Percentiles rank a stretch among this genome's conserved stretches.
phyloP scores from a whole-genome alignment of 139 green algal genomes.

The Chlamydomonas urium region DNA sequence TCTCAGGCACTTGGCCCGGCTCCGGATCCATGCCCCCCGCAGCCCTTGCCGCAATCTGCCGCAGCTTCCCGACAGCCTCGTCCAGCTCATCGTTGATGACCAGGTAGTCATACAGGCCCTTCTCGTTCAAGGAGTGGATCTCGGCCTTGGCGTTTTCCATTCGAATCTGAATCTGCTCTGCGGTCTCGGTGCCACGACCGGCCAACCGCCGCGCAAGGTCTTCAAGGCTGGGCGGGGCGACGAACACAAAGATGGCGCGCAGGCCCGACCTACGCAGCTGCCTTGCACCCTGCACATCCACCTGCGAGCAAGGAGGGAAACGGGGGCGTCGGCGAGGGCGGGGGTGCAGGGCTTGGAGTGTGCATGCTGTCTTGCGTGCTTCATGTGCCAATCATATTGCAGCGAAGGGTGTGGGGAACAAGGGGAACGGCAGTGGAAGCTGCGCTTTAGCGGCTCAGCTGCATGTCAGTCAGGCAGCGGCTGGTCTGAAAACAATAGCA shows the following conservation, averaged over 20 bases:
- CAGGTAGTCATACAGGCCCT: constrained; percentile 76
- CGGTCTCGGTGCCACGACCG: constrained; percentile 69
- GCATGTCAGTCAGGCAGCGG: no score
- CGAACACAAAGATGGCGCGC: constrained; percentile 78
- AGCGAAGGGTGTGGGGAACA: no score
- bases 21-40: constrained; percentile 34
- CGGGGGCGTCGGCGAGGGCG: no score
- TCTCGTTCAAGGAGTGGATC: constrained; percentile 52
- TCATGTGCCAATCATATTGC: no score
- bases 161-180: constrained; percentile 64
- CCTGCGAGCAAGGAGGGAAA: no score
- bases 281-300: constrained; percentile 64
- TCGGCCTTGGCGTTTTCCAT: constrained; percentile 65
- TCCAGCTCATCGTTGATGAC: constrained; percentile 77
- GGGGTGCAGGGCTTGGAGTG: no score
- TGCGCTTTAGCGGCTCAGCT: no score
- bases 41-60: constrained; percentile 26
- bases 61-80: constrained; percentile 35
- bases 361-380: no score
- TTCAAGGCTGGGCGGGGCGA: constrained; percentile 70
- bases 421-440: no score
- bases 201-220: constrained; percentile 74
- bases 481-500: no score
- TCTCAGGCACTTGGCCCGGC: constrained; percentile 47
- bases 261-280: constrained; percentile 25